phyloP scores from a whole-genome alignment of 2,329 filamentous ascomycete species.

The Aspergillus vadensis region DNA sequence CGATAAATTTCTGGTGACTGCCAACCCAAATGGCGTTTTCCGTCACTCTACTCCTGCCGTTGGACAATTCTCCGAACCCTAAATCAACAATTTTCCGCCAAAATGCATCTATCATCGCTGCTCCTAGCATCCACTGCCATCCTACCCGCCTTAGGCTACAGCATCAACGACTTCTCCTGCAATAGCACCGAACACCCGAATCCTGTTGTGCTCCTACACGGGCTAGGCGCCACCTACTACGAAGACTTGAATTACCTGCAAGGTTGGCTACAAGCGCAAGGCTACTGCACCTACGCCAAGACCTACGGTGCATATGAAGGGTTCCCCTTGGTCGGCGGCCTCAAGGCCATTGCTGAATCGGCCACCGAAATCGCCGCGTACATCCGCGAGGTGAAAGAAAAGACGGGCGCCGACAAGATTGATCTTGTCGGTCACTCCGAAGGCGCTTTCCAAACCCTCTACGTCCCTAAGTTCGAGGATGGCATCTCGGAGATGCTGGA shows the following conservation, averaged over 20 bases:
- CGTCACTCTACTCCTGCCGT: not conserved
- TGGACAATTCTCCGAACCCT: not conserved
- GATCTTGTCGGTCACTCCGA: slow-evolving; percentile 50
- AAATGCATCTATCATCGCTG: slow-evolving; percentile 23
- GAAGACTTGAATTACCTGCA: slow-evolving; percentile 42
- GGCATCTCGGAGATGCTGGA: slow-evolving; percentile 32
- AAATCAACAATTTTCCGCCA: not conserved
- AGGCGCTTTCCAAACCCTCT: slow-evolving; percentile 45
- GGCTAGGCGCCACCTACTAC: slow-evolving; percentile 41
- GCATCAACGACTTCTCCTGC: slow-evolving; percentile 41
- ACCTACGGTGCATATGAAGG: slow-evolving; percentile 45
- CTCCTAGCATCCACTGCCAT: slow-evolving; percentile 9
- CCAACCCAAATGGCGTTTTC: not conserved
- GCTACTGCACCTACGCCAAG: slow-evolving; percentile 47
- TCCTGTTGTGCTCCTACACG: slow-evolving; percentile 41
- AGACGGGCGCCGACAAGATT: slow-evolving; percentile 42
- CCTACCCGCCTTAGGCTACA: slow-evolving; percentile 20
- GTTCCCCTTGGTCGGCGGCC: slow-evolving; percentile 43
- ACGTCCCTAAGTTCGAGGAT: slow-evolving; percentile 43
- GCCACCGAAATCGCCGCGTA: slow-evolving; percentile 44
- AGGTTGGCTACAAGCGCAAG: slow-evolving; percentile 38
- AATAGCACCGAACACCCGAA: slow-evolving; percentile 29
- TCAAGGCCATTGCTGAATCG: slow-evolving; percentile 42
- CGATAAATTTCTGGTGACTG: not conserved
- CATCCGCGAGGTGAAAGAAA: slow-evolving; percentile 38